Percentiles rank a stretch among this genome's conserved stretches.
phyloP scores from a whole-genome alignment of 805 yeast genomes.

The Diddensiella transvaalensis region DNA sequence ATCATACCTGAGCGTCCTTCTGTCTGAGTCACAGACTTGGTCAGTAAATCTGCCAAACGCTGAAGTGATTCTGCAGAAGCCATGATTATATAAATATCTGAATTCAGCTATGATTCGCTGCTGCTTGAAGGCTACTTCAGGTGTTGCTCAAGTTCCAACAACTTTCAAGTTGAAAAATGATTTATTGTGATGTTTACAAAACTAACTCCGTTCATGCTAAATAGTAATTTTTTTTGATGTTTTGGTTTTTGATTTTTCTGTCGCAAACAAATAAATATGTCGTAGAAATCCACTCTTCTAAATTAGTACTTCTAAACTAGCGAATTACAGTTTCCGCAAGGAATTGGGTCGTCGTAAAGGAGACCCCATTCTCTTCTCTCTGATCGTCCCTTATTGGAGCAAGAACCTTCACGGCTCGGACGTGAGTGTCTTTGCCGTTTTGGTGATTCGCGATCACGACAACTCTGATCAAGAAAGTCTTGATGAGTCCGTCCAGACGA shows the following conservation, averaged over 20 bases:
- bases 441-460: conserved; percentile 77
- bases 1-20: conserved; percentile 25
- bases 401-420: conserved; percentile 68
- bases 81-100: conserved; percentile 7
- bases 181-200: no score
- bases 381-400: conserved; percentile 24
- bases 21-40: conserved; percentile 27
- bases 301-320: no score
- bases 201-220: no score
- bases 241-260: no score
- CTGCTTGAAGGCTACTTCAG: no score
- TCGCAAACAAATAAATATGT: no score
- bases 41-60: conserved; percentile 29
- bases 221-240: no score
- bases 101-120: no score
- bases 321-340: conserved; percentile 24
- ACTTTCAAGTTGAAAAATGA: no score
- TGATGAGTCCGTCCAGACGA: conserved; percentile 48
- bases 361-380: conserved; percentile 23
- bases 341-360: conserved; percentile 28
- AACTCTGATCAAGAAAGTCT: conserved; percentile 63
- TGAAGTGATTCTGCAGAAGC: conserved; percentile 8
- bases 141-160: no score
- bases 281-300: no score
- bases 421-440: conserved; percentile 92